A percentile compares a stretch with the other conserved stretches of the same genome.
These are phyloP conservation scores for Fusarium ramigenum DNA, from an alignment of 2,329 filamentous ascomycete species.

Conservation along the genomic window DNA sequence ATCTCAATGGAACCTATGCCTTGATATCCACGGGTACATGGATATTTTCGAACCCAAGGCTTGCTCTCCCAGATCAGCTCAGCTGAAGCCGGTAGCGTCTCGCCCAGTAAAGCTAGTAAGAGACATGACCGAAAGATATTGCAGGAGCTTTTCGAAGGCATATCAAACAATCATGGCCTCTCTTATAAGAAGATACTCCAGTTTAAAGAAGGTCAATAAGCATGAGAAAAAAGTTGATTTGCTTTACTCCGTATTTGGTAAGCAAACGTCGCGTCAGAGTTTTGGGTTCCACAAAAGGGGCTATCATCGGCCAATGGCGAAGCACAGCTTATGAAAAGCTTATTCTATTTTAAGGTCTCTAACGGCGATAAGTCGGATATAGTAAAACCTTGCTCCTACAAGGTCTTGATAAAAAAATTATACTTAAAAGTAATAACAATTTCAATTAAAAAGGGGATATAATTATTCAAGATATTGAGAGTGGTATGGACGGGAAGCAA, in stretches of 20 bases:
- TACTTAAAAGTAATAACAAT: neutral
- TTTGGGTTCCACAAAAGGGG: neutral
- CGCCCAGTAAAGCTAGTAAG: neutral
- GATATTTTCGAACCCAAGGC: neutral
- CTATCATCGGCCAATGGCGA: neutral
- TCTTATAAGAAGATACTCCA: too few species aligned
- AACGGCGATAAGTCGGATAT: neutral
- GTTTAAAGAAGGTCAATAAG: neutral
- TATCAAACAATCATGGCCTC: neutral
- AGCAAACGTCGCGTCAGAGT: neutral
- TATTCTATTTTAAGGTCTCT: neutral
- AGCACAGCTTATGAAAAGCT: neutral
- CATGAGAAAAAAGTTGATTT: neutral
- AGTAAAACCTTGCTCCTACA: neutral
- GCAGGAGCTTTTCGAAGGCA: neutral
- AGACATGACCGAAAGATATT: neutral
- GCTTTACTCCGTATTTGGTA: neutral
- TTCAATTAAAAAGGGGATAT: too few species aligned
- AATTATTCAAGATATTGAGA: rapidly evolving
- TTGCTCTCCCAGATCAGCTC: neutral
- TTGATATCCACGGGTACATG: neutral
- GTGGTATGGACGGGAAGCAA: rapidly evolving
- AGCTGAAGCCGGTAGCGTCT: neutral
- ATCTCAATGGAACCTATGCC: neutral
- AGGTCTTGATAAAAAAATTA: neutral